phyloP scores from a whole-genome alignment of 169 alveolate genomes.

The Perkinsus marinus region DNA sequence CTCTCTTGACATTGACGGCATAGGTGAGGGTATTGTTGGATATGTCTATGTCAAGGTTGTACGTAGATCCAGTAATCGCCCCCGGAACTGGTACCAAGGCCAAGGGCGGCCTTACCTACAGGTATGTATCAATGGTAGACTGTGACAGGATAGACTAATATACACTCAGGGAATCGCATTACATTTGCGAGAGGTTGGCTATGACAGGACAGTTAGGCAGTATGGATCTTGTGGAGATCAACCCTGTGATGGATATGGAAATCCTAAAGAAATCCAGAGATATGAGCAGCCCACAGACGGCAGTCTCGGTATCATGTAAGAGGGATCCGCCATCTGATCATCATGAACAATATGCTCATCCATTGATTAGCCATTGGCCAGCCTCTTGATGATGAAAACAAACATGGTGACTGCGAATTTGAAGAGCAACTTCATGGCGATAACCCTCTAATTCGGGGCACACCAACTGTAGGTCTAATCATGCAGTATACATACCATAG shows the following conservation, averaged over 20 bases:
- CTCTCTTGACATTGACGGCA: neutral
- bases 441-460: too few species aligned
- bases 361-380: too few species aligned
- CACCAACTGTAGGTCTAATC: too few species aligned
- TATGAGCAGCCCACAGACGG: neutral
- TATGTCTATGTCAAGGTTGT: too few species aligned
- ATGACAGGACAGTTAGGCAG: neutral
- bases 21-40: neutral
- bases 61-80: neutral
- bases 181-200: constrained; percentile 3
- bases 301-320: too few species aligned
- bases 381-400: too few species aligned
- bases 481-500: too few species aligned
- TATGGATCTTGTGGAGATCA: constrained; percentile 10
- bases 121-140: neutral
- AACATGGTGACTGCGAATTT: too few species aligned
- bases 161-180: neutral
- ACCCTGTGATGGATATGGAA: neutral
- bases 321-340: too few species aligned
- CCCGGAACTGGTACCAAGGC: constrained; percentile 7
- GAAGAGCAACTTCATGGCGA: too few species aligned
- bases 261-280: neutral
- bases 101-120: neutral
- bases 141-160: neutral
- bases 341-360: too few species aligned